Base-by-base conservation (phyloP, 2,329 filamentous ascomycete genomes). In the Anisogramma anomala region DNA sequence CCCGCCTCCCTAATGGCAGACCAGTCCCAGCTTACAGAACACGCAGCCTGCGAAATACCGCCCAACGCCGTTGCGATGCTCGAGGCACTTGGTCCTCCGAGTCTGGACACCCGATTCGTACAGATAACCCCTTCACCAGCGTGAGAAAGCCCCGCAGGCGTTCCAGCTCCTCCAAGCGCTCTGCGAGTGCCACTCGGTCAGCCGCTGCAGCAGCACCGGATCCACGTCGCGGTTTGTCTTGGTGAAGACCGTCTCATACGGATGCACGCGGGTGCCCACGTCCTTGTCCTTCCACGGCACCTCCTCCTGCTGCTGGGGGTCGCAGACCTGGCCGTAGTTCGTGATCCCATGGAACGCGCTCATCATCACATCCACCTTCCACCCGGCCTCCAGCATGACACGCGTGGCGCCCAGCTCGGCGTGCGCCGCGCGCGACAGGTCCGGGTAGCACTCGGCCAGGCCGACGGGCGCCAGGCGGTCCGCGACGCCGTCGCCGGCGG, bases 191-290 rank as follows among this genome's bases (percentile, higher is more conserved):
- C 56, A 58, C 31, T 51, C 46, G 8, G 54, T 56, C 37, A 61
- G 39, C n/a, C 49, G 45, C 3, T 46, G 32, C n/a, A 61, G 39
- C 17, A 55, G 36, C 6, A 33, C 37, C 3, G 52, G 50, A 39
- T 60, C 56, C 30, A 58, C 49, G 10, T 55, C 48, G 23, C 52
- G 47, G 31, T 58, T 56, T 5, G 56, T 52, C 49, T 60, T 58
- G 33, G 54, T 49, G 42, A 62, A 62, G 14, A 62, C 46, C 0
- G 56, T 58, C 52, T 62, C 59, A 48, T 58, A 62, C 0, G 59
- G 58, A 34, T 62, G 58, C 13, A 60, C 42, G 30, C 53, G 56
- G 41, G 49, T 53, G 19, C 56, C 58, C 39, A 55, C 58, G 47
- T 62, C 60, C 25, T 45, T 48, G 8, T 50, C 44, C 23, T 55